Conservation (phyloP, 139 green algal species). For the Pleodorina starrii region DNA sequence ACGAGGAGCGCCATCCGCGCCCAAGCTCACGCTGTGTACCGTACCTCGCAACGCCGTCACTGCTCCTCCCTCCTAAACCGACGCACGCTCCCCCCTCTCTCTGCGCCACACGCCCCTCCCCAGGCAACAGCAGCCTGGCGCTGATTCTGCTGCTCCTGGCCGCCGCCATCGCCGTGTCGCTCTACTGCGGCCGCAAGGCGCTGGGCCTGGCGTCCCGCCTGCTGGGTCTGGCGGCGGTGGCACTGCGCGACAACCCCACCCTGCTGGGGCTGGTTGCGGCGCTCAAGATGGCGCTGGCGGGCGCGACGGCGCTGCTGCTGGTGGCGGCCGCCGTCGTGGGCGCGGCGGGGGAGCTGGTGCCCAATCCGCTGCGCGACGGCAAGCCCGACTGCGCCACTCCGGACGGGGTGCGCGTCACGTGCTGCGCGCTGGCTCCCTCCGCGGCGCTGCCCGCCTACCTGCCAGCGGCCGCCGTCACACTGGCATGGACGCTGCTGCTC, state of each 20-base stretch:
- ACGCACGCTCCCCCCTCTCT: too few relatives aligned
- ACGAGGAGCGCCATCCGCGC: too few relatives aligned
- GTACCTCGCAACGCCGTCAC: too few relatives aligned
- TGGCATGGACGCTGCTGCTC: constrained; percentile 37
- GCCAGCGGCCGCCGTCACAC: neutral
- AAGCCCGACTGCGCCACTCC: constrained; percentile 24
- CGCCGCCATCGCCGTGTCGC: neutral
- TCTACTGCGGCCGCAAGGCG: neutral
- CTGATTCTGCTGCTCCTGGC: constrained; percentile 19
- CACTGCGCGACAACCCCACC: neutral
- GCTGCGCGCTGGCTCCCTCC: constrained; percentile 19
- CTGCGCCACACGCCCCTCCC: too few relatives aligned
- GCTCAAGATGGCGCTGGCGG: constrained; percentile 16
- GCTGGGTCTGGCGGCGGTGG: constrained; percentile 16
- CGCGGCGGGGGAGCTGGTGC: constrained; percentile 13
- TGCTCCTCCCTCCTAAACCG: too few relatives aligned
- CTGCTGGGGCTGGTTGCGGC: neutral
- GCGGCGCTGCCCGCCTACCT: constrained; percentile 18
- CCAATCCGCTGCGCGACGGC: constrained; percentile 38
- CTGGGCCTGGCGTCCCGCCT: neutral
- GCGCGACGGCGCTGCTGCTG: neutral
- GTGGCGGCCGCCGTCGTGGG: neutral
- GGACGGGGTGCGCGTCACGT: neutral
- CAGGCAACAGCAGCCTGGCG: constrained; percentile 32
- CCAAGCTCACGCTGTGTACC: too few relatives aligned